These are phyloP conservation scores for Hypoxylon sp. DNA, from an alignment of 2,329 filamentous ascomycete species.

Conservation along the genomic window DNA sequence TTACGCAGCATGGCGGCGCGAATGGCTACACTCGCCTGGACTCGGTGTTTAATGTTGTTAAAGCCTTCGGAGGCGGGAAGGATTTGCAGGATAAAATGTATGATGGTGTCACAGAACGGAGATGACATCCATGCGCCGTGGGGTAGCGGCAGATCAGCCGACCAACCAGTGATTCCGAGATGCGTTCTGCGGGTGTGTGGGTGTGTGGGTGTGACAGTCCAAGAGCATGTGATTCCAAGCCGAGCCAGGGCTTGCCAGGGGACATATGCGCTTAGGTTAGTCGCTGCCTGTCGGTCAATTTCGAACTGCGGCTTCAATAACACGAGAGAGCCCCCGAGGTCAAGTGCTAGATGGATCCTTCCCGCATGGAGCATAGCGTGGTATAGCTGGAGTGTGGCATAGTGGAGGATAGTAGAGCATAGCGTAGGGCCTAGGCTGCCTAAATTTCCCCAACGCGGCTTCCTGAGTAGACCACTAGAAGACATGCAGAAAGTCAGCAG, in stretches of 20 bases:
- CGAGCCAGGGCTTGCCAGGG: slow-evolving; percentile 8
- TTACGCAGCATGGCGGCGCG: slow-evolving; percentile 14
- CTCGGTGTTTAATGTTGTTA: background rate
- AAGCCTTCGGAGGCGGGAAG: slow-evolving; percentile 9
- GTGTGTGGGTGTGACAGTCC: slow-evolving; percentile 21
- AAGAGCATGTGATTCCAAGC: slow-evolving; percentile 41
- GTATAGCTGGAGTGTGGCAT: too few relatives aligned
- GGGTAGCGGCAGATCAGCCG: slow-evolving; percentile 36
- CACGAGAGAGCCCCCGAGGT: background rate
- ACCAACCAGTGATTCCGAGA: slow-evolving; percentile 31
- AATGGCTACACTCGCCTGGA: background rate
- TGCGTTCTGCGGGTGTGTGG: slow-evolving; percentile 9
- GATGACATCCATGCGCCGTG: slow-evolving; percentile 18
- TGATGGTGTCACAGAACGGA: slow-evolving; percentile 40
- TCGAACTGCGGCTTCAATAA: slow-evolving; percentile 1
- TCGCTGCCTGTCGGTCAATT: slow-evolving; percentile 7
- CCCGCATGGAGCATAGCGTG: slow-evolving; percentile 20
- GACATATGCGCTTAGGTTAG: background rate
- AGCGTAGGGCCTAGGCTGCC: slow-evolving; percentile 13
- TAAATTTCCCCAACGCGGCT: slow-evolving; percentile 18
- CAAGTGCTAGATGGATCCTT: background rate
- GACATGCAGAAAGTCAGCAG: slow-evolving; percentile 35
- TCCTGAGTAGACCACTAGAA: slow-evolving; percentile 18
- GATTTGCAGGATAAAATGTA: slow-evolving; percentile 34
- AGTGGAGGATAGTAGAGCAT: background rate